These are phyloP conservation scores for Silybum marianum DNA, from an alignment of 129 eudicot species.

Conservation along the genomic window DNA sequence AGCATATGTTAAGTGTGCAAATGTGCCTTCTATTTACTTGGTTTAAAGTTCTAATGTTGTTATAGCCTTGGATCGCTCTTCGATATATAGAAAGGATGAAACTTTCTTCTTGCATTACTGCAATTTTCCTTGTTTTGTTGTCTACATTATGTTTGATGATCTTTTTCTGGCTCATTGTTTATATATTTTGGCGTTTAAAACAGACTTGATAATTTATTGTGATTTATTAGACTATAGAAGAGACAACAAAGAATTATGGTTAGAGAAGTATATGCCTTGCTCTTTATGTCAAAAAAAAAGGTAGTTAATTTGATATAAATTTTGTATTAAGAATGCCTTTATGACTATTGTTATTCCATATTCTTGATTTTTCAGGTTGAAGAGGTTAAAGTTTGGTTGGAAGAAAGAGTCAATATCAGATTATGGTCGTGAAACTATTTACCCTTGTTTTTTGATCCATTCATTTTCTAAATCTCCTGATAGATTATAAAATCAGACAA, in stretches of 20 bases:
- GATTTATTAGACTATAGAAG: conserved; percentile 40
- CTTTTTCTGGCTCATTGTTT: background rate
- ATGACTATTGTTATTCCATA: background rate
- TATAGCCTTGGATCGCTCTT: too few relatives aligned
- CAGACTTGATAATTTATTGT: conserved; percentile 16
- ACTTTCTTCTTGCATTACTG: too few relatives aligned
- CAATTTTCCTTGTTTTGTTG: too few relatives aligned
- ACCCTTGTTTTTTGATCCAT: conserved; percentile 2
- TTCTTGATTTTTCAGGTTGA: conserved; percentile 61
- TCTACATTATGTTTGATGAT: too few relatives aligned
- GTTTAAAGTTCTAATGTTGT: too few relatives aligned
- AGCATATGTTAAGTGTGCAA: too few relatives aligned
- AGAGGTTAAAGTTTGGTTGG: conserved; percentile 78
- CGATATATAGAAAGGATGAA: too few relatives aligned
- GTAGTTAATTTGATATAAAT: conserved; percentile 31
- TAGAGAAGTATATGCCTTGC: conserved; percentile 75
- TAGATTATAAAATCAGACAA: background rate
- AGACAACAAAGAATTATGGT: conserved; percentile 63
- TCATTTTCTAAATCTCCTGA: background rate
- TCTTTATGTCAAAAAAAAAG: conserved; percentile 82
- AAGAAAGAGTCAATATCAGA: conserved; percentile 51
- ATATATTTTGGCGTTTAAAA: background rate
- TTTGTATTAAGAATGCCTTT: background rate
- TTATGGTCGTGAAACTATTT: background rate
- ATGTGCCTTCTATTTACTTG: too few relatives aligned